Conservation (phyloP, 306 rosid genomes). For the Senna tora region DNA sequence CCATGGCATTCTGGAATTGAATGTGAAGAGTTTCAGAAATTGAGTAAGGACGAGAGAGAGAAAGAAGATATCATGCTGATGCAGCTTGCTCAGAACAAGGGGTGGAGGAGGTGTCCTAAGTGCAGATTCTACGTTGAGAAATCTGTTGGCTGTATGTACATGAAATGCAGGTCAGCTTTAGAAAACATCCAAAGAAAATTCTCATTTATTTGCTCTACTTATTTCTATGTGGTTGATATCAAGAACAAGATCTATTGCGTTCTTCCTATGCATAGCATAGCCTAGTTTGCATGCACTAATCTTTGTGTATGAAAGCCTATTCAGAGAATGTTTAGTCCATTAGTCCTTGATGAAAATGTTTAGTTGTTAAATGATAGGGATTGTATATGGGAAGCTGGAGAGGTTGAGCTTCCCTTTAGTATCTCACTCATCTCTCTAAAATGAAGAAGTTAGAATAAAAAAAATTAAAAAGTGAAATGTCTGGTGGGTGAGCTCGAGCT, state of each 20-base stretch:
- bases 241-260: not conserved
- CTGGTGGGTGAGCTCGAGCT: too few relatives aligned
- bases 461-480: too few relatives aligned
- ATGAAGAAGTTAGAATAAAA: too few relatives aligned
- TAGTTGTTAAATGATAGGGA: too few relatives aligned
- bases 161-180: conserved; percentile 51
- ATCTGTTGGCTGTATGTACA: conserved; percentile 44
- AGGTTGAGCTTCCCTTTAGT: too few relatives aligned
- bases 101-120: conserved; percentile 49
- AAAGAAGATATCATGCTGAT: conserved; percentile 47
- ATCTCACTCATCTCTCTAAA: too few relatives aligned
- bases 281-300: not conserved
- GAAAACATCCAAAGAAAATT: not conserved
- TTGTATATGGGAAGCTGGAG: too few relatives aligned
- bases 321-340: too few relatives aligned
- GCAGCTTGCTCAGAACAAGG: conserved; percentile 36
- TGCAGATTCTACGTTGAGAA: conserved; percentile 48
- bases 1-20: conserved; percentile 49
- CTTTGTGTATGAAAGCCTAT: too few relatives aligned
- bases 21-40: conserved; percentile 45
- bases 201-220: not conserved
- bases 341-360: too few relatives aligned
- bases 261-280: not conserved
- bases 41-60: conserved; percentile 43
- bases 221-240: not conserved